Evolutionary conservation across 2,329 filamentous ascomycete species (phyloP).

Genomic region (Pseudomassariella vexata): DNA sequence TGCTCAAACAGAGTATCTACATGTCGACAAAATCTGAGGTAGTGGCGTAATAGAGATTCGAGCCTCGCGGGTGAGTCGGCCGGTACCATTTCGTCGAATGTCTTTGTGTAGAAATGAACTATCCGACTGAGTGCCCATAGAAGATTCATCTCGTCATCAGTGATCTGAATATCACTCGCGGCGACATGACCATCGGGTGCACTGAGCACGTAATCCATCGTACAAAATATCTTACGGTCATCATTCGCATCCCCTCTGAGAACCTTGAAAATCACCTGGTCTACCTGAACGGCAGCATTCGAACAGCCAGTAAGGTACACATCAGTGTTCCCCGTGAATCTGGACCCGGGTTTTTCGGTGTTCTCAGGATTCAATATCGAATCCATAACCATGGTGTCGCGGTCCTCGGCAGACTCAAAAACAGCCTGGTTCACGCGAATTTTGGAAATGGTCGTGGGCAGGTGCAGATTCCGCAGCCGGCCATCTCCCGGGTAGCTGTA

Average conservation of each 20-base stretch:
- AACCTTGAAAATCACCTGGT: too few species aligned
- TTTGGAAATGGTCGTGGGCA: slow-evolving; percentile 11
- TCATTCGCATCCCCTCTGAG: too few species aligned
- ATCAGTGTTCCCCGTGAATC: too few species aligned
- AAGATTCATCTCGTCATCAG: slow-evolving; percentile 2
- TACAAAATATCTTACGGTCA: slow-evolving; percentile 2
- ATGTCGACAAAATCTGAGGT: slow-evolving; percentile 10
- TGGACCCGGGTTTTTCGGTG: too few species aligned
- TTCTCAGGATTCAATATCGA: too few species aligned
- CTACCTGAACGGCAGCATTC: too few species aligned
- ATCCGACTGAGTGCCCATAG: slow-evolving; percentile 9
- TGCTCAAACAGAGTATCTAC: slow-evolving; percentile 1
- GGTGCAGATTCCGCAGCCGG: slow-evolving; percentile 15
- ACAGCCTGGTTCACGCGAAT: slow-evolving; percentile 18
- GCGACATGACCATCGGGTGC: slow-evolving; percentile 6
- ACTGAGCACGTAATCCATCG: slow-evolving; percentile 6
- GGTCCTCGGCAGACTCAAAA: too few species aligned
- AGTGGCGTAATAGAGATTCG: slow-evolving; percentile 3
- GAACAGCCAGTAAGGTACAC: too few species aligned
- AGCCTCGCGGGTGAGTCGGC: slow-evolving; percentile 1
- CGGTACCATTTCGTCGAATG: slow-evolving; percentile 7
- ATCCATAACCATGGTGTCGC: too few species aligned
- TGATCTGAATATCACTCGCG: slow-evolving; percentile 2
- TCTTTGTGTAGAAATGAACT: slow-evolving; percentile 9
- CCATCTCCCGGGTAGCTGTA: slow-evolving; percentile 22